Evolutionary conservation across 192 early-diverging fungal species (phyloP), one percentile per base, ranked within the genome.

Genomic region (Phycomyces nitens): DNA sequence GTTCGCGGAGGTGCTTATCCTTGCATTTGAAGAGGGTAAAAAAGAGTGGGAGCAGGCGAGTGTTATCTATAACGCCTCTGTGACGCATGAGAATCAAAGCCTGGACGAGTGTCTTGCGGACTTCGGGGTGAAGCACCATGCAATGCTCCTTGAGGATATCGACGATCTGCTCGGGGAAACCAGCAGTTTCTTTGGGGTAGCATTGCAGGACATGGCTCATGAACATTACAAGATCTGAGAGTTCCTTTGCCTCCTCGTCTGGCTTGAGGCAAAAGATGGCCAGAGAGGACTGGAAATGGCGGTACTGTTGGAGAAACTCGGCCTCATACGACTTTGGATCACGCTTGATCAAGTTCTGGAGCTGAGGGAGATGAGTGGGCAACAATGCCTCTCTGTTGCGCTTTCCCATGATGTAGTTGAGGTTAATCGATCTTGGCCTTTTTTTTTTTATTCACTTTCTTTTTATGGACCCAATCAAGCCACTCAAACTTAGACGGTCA

Each of bases 311-410:
- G 52, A 84, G 67, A 66, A 99, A 99, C 80, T 99, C 97, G 47
- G 94, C 91, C 54, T 83, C 80, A 81, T 99, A 99, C 16, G 94
- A 96, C 56, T 73, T 72, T 9, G 95, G 88, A 72, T 99, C 97
- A 29, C 97, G 82, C 76, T 96, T 96, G 75, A 99, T 94, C 52
- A 96, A 84, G 77, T 99, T 99, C 80, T 99, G 97, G 62, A 99
- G 84, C 79, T 98, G 96, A 39, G 97, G 93, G 62, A 99, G 84
- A 86, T 99, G 93, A 18, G 69, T 85, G 12, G 84, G 78, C 58
- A 88, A 68, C 53, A 82, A 63, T n/a, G 81, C 76, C 23, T 82
- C 79, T 73, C 84, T 73, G 63, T 86, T 82, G 29, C 84, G 72
- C 67, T 77, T 83, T 34, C 80, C 86, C 86, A 88, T 88, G 65